These are phyloP conservation scores for Podospora pseudopauciseta DNA, from an alignment of 495 filamentous ascomycete species.

Conservation along the genomic window DNA sequence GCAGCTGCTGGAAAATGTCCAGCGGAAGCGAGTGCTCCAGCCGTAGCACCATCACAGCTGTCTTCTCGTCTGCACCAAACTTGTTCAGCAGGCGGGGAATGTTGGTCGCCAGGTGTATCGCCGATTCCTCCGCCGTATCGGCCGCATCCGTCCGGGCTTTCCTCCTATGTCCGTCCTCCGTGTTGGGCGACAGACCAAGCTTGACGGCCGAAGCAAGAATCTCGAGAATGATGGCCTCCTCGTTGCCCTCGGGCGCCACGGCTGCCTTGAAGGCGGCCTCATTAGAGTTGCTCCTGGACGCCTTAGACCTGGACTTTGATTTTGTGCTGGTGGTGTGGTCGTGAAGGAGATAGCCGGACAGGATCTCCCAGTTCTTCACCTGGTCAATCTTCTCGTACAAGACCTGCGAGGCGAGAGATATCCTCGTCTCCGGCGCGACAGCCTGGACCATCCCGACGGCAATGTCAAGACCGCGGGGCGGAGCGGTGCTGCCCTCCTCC, in stretches of 20 bases:
- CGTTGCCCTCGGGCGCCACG: slow-evolving; percentile 69
- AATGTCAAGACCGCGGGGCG: slow-evolving; percentile 42
- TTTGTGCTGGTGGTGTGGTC: slow-evolving; percentile 69
- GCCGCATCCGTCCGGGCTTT: slow-evolving; percentile 53
- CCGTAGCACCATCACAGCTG: slow-evolving; percentile 77
- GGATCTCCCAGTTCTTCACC: slow-evolving; percentile 77
- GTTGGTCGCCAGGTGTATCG: slow-evolving; percentile 65
- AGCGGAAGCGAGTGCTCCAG: slow-evolving; percentile 86
- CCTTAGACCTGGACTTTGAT: slow-evolving; percentile 27
- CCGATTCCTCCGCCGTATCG: slow-evolving; percentile 69
- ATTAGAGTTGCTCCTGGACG: slow-evolving; percentile 41
- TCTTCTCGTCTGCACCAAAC: slow-evolving; percentile 81
- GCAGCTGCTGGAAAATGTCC: slow-evolving; percentile 82
- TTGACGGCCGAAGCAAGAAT: slow-evolving; percentile 78
- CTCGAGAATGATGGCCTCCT: slow-evolving; percentile 82
- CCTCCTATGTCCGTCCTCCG: slow-evolving; percentile 63
- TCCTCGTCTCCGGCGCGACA: slow-evolving; percentile 66
- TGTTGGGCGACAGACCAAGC: slow-evolving; percentile 55
- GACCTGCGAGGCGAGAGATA: slow-evolving; percentile 77
- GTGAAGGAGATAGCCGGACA: slow-evolving; percentile 86
- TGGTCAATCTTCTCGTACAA: slow-evolving; percentile 78
- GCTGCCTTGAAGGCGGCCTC: slow-evolving; percentile 57
- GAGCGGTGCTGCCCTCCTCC: slow-evolving; percentile 41
- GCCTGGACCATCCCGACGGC: slow-evolving; percentile 51
- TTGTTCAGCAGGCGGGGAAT: slow-evolving; percentile 88